These are phyloP conservation scores for Domatiomyces globalis DNA, from an alignment of 2,329 filamentous ascomycete genomes.

Conservation along the genomic window DNA sequence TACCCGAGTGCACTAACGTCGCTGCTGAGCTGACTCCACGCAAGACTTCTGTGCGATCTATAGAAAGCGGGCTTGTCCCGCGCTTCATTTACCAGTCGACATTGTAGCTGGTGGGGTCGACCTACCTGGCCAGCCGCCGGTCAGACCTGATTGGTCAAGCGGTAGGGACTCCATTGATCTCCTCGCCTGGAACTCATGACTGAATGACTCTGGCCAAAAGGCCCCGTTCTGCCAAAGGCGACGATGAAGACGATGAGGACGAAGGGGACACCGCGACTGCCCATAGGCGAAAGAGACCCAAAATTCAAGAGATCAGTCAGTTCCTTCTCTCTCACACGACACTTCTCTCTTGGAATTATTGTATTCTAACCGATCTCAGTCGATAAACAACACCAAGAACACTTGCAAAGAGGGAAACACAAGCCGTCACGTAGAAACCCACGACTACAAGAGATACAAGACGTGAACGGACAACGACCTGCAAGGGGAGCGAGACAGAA, in stretches of 20 bases:
- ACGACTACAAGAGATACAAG: constrained; percentile 4
- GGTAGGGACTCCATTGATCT: background rate
- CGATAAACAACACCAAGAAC: background rate
- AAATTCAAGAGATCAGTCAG: constrained; percentile 4
- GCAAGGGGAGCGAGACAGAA: constrained; percentile 1
- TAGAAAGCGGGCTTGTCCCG: too few species aligned
- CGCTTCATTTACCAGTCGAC: constrained; percentile 1
- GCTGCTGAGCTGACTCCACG: too few species aligned
- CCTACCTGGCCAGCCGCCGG: background rate
- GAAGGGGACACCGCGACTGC: background rate
- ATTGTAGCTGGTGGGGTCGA: constrained; percentile 1
- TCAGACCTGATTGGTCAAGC: background rate
- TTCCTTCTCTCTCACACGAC: constrained; percentile 2
- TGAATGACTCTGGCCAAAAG: constrained; percentile 1
- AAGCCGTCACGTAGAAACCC: constrained; percentile 1
- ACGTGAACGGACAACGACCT: constrained; percentile 2
- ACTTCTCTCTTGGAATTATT: background rate
- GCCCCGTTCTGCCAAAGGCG: background rate
- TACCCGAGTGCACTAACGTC: too few species aligned
- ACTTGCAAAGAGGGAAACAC: background rate
- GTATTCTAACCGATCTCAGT: background rate
- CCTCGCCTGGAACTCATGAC: background rate
- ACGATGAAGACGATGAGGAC: background rate
- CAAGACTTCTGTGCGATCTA: too few species aligned
- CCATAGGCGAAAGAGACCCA: constrained; percentile 4